Base-by-base conservation (phyloP, 2,329 filamentous ascomycete genomes). In the Pseudogymnoascus sp. region DNA sequence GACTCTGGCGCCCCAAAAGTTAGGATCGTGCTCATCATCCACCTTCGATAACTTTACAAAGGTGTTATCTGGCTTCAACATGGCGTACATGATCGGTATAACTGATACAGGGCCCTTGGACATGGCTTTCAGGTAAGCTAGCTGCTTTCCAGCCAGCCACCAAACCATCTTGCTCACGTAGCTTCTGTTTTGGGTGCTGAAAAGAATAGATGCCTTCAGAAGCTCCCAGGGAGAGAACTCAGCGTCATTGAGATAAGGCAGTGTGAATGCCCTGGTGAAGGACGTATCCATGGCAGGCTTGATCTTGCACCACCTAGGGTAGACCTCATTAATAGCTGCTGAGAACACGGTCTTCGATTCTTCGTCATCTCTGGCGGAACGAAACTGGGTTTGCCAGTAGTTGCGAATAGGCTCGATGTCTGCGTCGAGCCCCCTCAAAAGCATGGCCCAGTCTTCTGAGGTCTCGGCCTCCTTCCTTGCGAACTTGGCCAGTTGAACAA, bases 171-270 rank as follows among this genome's bases (percentile, higher is more conserved):
- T 65, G 2, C 19, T 4, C 2, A 64, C 26, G 6, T 60, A 61
- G 6, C 26, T 29, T 6, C 50, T 26, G 0, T 37, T 31, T 56
- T 67, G 71, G 3, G 29, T 63, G 2, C 63, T 65, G 50, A 69
- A 73, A 4, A 72, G 64, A 4, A 75, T 70, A 0, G 79, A 81
- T 1, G 80, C 80, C 53, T 76, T 78, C 5, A 82, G 67, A 0
- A 75, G 64, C 0, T 78, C 74, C 81, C 81, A 83, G 0, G 66
- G 21, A 19, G 73, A 67, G 10, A 67, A 60, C 7, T 70, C 68
- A 1, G 63, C 42, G 40, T 68, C 35, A 0, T 35, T 21, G 8
- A 64, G 56, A n/a, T 61, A 47, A 10, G 64, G 64, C 10, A 68
- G 26, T 44, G 63, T 37, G 50, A 71, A 61, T 21, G 61, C n/a